Base-by-base conservation (phyloP, 2,329 filamentous ascomycete genomes). In the Colletotrichum horii region DNA sequence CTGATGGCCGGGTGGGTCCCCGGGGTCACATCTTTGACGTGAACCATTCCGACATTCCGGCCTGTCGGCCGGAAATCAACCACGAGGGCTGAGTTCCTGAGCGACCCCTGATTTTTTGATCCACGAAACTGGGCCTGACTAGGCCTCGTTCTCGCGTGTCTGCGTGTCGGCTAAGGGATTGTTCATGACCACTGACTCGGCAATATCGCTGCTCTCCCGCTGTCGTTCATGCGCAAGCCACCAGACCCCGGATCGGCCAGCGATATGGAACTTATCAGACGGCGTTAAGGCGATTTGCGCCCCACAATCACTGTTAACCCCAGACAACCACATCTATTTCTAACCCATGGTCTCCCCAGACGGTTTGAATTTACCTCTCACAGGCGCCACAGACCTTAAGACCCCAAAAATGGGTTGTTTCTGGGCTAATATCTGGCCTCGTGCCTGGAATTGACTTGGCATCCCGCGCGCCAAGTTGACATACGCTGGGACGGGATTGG, bases 131-230 rank as follows among this genome's bases (percentile, higher is more conserved):
- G 24, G 30, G 61, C 26, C 61, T 69, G 71, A 30, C 62, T n/a
- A 55, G 24, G 30, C 3, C 16, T 26, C 34, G 28, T 58, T 65
- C 19, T 58, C 68, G 62, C 55, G 12, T n/a, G 22, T 34, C 24
- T 56, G 48, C 43, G 16, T 26, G 24, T 62, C 28, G 36, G 16
- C 28, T 61, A 28, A 22, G n/a, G 32, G 34, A 8, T 32, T 67
- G 69, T 55, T 75, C 62, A 55, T 64, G 14, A 14, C 11, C 43
- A 60, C 56, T 75, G 72, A 75, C 72, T 75, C 72, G 72, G 68
- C 22, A n/a, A 55, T 67, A 43, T 64, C 69, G 69, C 16, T 67
- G 24, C 62, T 67, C 69, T 67, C 55, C 55, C 55, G 62, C 38
- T 24, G 43, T 48, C 68, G 62, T 67, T 75, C 73, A 67, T 75